Percentiles rank a stretch among this genome's conserved stretches.
Conservation (phyloP, 306 rosid genomes). For the Mucuna pruriens region DNA sequence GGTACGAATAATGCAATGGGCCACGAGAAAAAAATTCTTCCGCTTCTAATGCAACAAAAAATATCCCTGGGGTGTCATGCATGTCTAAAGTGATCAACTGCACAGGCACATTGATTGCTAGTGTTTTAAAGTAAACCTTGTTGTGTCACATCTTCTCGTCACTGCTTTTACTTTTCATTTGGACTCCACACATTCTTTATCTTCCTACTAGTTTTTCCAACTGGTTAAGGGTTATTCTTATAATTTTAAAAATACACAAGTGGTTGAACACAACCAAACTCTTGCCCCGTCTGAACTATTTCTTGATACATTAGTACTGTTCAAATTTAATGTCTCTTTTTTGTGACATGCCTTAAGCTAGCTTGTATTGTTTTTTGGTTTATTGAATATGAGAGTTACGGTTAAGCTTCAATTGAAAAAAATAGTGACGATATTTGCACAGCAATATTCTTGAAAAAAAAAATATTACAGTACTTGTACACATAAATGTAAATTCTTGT, state of each 20-base stretch:
- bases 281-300: conserved; percentile 10
- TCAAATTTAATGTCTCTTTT: not conserved
- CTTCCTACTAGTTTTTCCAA: conserved; percentile 13
- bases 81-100: conserved; percentile 54
- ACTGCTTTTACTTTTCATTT: conserved; percentile 41
- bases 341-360: not conserved
- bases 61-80: conserved; percentile 49
- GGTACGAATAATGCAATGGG: conserved; percentile 57
- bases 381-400: not conserved
- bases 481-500: not conserved
- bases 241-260: not conserved
- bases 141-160: conserved; percentile 45
- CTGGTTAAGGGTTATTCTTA: not conserved
- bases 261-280: conserved; percentile 19
- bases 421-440: not conserved
- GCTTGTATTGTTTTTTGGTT: not conserved
- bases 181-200: conserved; percentile 27
- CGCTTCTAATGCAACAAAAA: conserved; percentile 61
- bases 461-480: not conserved
- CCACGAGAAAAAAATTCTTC: conserved; percentile 54
- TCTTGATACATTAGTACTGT: not conserved
- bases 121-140: conserved; percentile 43
- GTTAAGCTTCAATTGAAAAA: conserved; percentile 9
- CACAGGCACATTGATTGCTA: conserved; percentile 51
- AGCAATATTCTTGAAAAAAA: not conserved